A percentile compares a stretch with the other conserved stretches of the same genome.
phyloP scores from a whole-genome alignment of 2,329 filamentous ascomycete genomes.

The Ophiostoma himal-ulmi region DNA sequence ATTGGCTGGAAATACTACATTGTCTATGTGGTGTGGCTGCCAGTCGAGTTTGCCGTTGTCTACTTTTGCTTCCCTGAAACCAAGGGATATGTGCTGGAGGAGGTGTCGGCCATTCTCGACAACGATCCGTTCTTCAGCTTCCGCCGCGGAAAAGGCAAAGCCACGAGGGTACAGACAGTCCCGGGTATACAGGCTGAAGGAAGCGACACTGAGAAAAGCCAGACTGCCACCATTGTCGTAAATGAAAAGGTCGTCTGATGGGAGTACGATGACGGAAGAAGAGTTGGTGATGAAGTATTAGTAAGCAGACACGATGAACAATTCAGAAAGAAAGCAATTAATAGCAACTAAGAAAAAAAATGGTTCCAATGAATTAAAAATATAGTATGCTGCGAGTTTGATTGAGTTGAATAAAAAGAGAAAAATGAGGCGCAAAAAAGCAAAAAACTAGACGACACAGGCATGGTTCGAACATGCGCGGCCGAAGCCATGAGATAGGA shows the following conservation, averaged over 20 bases:
- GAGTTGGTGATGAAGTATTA: too few species aligned
- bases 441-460: conserved; percentile 25
- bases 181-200: too few species aligned
- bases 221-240: too few species aligned
- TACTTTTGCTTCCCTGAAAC: conserved; percentile 26
- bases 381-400: neutral
- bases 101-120: conserved; percentile 2
- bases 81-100: conserved; percentile 21
- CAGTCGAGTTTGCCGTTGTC: conserved; percentile 29
- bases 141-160: too few species aligned
- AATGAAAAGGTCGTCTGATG: too few species aligned
- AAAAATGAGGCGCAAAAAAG: neutral
- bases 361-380: neutral
- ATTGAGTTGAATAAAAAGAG: neutral
- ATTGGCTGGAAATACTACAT: conserved; percentile 28
- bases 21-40: conserved; percentile 24
- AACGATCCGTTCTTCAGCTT: too few species aligned
- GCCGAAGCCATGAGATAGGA: conserved; percentile 28
- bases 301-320: too few species aligned
- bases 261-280: too few species aligned
- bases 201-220: too few species aligned
- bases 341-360: too few species aligned
- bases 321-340: too few species aligned
- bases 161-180: too few species aligned
- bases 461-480: conserved; percentile 28